A percentile compares a stretch with the other conserved stretches of the same genome.
These are phyloP conservation scores for Chaetomium globosum DNA, from an alignment of 2,329 filamentous ascomycete genomes.

Conservation along the genomic window DNA sequence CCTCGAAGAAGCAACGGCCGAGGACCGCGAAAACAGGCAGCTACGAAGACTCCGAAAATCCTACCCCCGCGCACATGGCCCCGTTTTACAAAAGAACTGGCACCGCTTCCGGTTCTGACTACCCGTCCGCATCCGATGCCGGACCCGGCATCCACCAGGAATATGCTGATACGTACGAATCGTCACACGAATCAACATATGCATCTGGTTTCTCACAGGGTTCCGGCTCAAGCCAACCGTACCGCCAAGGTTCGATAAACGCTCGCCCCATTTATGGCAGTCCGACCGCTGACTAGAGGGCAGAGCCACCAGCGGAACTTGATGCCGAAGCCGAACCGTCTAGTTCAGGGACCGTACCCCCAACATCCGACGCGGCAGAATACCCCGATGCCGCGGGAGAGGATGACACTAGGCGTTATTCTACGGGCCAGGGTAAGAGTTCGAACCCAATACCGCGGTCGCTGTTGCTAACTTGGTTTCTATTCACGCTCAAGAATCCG, in stretches of 20 bases:
- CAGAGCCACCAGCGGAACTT: neutral
- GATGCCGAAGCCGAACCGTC: neutral
- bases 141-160: neutral
- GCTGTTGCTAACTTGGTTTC: slow-evolving; percentile 6
- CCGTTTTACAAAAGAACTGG: slow-evolving; percentile 1
- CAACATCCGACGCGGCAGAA: neutral
- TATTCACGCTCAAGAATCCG: neutral
- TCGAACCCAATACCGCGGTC: neutral
- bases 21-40: neutral
- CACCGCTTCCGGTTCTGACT: neutral
- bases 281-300: neutral
- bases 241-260: neutral
- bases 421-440: slow-evolving; percentile 3
- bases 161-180: neutral
- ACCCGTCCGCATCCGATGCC: neutral
- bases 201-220: neutral
- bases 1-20: slow-evolving; percentile 12
- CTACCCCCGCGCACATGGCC: neutral
- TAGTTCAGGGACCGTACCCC: neutral
- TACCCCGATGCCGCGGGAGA: neutral
- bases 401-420: neutral
- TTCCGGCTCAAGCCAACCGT: neutral
- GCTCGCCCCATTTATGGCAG: too few species aligned
- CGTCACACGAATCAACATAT: slow-evolving; percentile 1
- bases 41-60: neutral